Percentiles rank a stretch among this genome's conserved stretches.
Conservation (phyloP, 1,284 basidiomycete genomes). For the Cryptococcus hybrid region DNA sequence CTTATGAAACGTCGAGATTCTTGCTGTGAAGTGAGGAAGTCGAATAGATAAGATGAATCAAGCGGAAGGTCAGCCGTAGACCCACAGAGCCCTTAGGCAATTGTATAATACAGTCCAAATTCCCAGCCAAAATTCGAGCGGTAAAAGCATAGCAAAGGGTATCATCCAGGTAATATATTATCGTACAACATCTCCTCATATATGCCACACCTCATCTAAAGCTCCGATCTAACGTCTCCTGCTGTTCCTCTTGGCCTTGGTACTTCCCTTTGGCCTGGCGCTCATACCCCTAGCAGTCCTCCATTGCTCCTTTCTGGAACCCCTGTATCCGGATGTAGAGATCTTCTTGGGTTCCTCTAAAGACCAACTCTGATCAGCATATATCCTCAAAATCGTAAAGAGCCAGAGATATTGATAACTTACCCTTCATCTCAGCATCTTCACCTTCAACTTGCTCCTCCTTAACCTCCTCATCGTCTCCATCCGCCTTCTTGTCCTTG, state of each 20-base stretch:
- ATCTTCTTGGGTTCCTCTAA: slow-evolving; percentile 33
- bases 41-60: too few relatives aligned
- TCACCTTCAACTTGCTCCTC: slow-evolving; percentile 20
- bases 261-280: slow-evolving; percentile 34
- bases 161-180: too few relatives aligned
- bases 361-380: slow-evolving; percentile 5
- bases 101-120: too few relatives aligned
- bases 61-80: too few relatives aligned
- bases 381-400: not conserved
- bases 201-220: not conserved
- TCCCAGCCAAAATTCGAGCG: too few relatives aligned
- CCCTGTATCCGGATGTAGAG: slow-evolving; percentile 47
- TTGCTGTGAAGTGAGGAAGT: too few relatives aligned
- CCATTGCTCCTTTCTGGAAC: slow-evolving; percentile 48
- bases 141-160: too few relatives aligned
- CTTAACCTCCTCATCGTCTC: slow-evolving; percentile 63
- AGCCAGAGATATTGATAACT: not conserved
- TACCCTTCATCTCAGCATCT: slow-evolving; percentile 19
- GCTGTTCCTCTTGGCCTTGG: slow-evolving; percentile 11
- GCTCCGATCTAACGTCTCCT: slow-evolving; percentile 10
- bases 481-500: slow-evolving; percentile 74
- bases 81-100: too few relatives aligned
- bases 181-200: not conserved
- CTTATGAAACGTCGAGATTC: too few relatives aligned
- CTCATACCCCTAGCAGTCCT: slow-evolving; percentile 47